Conservation (phyloP, 352 stramenopile genomes). For the Plasmopara viticola region DNA sequence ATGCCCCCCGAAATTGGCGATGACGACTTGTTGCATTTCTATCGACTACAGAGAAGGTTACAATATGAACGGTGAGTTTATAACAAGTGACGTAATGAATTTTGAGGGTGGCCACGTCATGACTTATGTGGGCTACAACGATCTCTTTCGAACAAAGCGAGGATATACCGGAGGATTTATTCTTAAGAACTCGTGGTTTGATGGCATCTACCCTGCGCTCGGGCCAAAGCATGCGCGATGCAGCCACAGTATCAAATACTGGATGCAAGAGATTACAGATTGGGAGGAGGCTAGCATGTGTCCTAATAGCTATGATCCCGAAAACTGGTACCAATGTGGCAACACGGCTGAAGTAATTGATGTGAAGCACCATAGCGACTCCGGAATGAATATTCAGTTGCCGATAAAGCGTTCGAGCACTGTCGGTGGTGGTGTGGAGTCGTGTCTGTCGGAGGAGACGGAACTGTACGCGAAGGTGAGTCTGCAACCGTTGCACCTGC, state of each 20-base stretch:
- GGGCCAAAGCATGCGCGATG: conserved; percentile 51
- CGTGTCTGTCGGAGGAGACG: conserved; percentile 49
- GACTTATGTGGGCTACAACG: conserved; percentile 63
- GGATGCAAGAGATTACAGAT: conserved; percentile 62
- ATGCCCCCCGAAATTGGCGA: conserved; percentile 38
- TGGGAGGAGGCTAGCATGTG: conserved; percentile 66
- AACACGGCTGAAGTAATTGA: conserved; percentile 49
- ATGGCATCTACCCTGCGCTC: conserved; percentile 51
- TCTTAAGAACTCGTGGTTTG: conserved; percentile 75
- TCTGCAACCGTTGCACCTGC: conserved; percentile 53
- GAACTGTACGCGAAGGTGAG: conserved; percentile 52
- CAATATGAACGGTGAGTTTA: conserved; percentile 67
- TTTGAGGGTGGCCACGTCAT: conserved; percentile 58
- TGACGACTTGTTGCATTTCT: conserved; percentile 53
- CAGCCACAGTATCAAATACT: conserved; percentile 66
- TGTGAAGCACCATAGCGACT: conserved; percentile 17
- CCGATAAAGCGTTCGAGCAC: conserved; percentile 23
- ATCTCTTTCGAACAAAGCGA: conserved; percentile 51
- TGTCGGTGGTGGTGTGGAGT: conserved; percentile 31
- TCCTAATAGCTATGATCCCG: conserved; percentile 61
- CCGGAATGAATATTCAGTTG: conserved; percentile 33
- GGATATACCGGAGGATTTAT: conserved; percentile 63
- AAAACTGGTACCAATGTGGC: conserved; percentile 71
- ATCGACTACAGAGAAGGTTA: conserved; percentile 38
- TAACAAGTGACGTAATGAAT: conserved; percentile 45